phyloP scores from a whole-genome alignment of 768 basidiomycete genomes.

The Suillus weaverae region DNA sequence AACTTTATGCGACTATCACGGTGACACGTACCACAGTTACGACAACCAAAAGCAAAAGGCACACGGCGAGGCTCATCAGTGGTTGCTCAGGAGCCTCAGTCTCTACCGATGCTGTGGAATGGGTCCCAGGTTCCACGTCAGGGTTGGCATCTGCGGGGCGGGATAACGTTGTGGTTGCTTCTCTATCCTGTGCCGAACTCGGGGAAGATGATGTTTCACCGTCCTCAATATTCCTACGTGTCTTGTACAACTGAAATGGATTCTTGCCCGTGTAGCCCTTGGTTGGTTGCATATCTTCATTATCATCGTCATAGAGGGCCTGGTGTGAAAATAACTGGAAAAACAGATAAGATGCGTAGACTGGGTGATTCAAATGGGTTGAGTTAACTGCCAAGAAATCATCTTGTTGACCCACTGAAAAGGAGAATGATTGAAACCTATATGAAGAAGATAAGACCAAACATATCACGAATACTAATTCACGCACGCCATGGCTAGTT shows the following conservation, averaged over 20 bases:
- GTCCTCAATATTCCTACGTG: not conserved
- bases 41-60: slow-evolving; percentile 48
- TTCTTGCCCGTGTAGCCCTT: slow-evolving; percentile 43
- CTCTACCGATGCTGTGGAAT: slow-evolving; percentile 6
- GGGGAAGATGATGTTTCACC: not conserved
- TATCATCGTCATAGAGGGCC: slow-evolving; percentile 60
- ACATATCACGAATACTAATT: not conserved
- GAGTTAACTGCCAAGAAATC: not conserved
- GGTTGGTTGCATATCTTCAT: slow-evolving; percentile 39
- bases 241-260: slow-evolving; percentile 22
- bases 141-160: not conserved
- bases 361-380: slow-evolving; percentile 34
- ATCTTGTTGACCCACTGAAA: slow-evolving; percentile 51
- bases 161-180: not conserved
- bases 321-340: slow-evolving; percentile 84
- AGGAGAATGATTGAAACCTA: slow-evolving; percentile 78
- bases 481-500: slow-evolving; percentile 76
- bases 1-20: not conserved
- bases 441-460: not conserved
- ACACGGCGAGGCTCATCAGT: slow-evolving; percentile 55
- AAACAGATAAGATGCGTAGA: slow-evolving; percentile 69
- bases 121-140: slow-evolving; percentile 4
- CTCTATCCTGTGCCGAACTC: not conserved
- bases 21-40: slow-evolving; percentile 59
- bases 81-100: slow-evolving; percentile 37